Base-by-base conservation (phyloP, 192 early-diverging fungal genomes). In the Coemansia sp. region DNA sequence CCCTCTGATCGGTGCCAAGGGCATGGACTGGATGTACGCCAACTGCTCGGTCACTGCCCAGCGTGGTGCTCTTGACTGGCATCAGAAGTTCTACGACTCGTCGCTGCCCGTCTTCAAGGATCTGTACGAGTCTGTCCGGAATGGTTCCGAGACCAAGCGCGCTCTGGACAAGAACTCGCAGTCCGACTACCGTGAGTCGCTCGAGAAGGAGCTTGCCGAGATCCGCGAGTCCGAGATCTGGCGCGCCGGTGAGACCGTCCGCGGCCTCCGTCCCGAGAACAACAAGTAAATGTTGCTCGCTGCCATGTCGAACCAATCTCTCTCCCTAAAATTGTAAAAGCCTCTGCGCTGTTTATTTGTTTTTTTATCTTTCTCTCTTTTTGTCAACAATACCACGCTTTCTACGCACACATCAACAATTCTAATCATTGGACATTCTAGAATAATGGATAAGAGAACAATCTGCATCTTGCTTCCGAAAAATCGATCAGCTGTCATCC, bases 21-120 rank as follows among this genome's bases (percentile, higher is more conserved):
- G 95, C 58, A 95, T 96, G 93, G 90, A 93, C 80, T 94, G 90
- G 90, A 98, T 98, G 94, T 98, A 93, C 80, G 89, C 90, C 79
- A 91, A 91, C 83, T 98, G 95, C 84, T 93, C 90, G 30, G 96
- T 94, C 46, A 98, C 94, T 34, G 95, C 95, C 41, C 89, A 92
- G 71, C 86, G 95, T 53, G 95, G 94, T 62, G 95, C 95, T 44
- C 82, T 98, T 40, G 95, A 98, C 87, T 98, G 95, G 95, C 91
- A 88, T 76, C 88, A 91, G 56, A 82, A 85, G 66, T 98, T 98
- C 89, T 86, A 93, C 75, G 82, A 89, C 61, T 90, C 88, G 55
- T 87, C 91, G 61, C 92, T 93, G 84, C 95, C 95, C 23, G 89
- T 98, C 38, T 96, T 96, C 80, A 85, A 93, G 71, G 81, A 88